These are phyloP conservation scores for Talaromyces nanjingensis DNA, from an alignment of 495 filamentous ascomycete genomes.

Conservation along the genomic window DNA sequence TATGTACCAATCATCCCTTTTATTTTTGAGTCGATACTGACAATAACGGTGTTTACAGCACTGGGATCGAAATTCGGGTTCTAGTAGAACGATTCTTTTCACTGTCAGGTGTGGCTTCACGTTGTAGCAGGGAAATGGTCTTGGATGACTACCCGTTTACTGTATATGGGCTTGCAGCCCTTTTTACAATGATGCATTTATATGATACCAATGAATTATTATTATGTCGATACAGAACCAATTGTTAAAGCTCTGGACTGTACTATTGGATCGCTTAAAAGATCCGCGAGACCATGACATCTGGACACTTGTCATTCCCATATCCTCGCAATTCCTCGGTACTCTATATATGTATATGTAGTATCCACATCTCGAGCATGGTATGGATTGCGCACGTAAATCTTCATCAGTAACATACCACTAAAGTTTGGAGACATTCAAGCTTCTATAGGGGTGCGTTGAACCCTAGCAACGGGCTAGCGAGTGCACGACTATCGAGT, in stretches of 20 bases:
- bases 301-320: background rate
- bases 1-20: slow-evolving; percentile 21
- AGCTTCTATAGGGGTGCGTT: too few species aligned
- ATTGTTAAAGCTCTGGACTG: background rate
- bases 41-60: slow-evolving; percentile 15
- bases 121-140: background rate
- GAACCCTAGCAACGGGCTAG: background rate
- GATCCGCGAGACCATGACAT: background rate
- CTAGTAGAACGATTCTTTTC: background rate
- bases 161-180: background rate
- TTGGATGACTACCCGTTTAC: background rate
- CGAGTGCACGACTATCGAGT: background rate
- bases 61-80: slow-evolving; percentile 38
- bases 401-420: too few species aligned
- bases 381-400: too few species aligned
- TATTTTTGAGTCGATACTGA: background rate
- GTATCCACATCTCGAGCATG: background rate
- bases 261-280: background rate
- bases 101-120: background rate
- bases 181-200: background rate
- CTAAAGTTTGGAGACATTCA: too few species aligned
- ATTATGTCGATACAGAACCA: background rate
- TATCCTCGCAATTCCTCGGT: background rate
- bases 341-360: background rate
- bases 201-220: background rate